Base-by-base conservation (phyloP, 2,329 filamentous ascomycete genomes). In the Cercospora zeina region DNA sequence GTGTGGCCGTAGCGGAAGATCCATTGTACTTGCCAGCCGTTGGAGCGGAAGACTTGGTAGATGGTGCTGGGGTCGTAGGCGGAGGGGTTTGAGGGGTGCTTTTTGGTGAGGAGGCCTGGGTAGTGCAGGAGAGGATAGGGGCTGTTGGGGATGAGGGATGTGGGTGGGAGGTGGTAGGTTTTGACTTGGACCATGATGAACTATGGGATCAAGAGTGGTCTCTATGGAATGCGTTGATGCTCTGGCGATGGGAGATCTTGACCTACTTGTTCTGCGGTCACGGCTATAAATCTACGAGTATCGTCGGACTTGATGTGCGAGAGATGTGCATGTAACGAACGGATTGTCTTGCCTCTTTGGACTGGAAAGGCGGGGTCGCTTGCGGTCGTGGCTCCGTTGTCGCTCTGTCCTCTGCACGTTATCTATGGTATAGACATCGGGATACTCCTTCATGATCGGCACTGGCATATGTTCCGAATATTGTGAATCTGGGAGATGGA, bases 1-100 rank as follows among this genome's bases (percentile, higher is more conserved):
- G 82, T 83, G 5, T 75, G 72, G 1, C 82, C 81, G 70, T 87
- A 87, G 36, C 83, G 80, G 64, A 80, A 82, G 54, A 86, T 81
- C 83, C 84, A 86, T 62, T 83, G 78, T 0, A 78, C 77, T 33
- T 80, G 69, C 83, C 83, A 86, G 27, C 74, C 79, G 65, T 86
- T 84, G 21, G 67, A 63, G 1, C 72, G 66, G 69, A 84, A 82
- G 14, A 78, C 72, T 58, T 82, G 76, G 71, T 80, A 76, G 19
- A 80, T 72, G 19, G 67, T 66, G 58, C 74, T 71, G 7, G 68
- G 53, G 2, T 71, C 65, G 14, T 65, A 57, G 24, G 61, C 54
- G 51, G 65, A 58, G 8, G 49, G 9, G 9, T 19, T 33, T 34
- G 33, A 45, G 2, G 33, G 33, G 4, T 51, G 39, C 58, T 68